Evolutionary conservation across 257 asterid species (phyloP).

Genomic region (Nicotiana paniculata): DNA sequence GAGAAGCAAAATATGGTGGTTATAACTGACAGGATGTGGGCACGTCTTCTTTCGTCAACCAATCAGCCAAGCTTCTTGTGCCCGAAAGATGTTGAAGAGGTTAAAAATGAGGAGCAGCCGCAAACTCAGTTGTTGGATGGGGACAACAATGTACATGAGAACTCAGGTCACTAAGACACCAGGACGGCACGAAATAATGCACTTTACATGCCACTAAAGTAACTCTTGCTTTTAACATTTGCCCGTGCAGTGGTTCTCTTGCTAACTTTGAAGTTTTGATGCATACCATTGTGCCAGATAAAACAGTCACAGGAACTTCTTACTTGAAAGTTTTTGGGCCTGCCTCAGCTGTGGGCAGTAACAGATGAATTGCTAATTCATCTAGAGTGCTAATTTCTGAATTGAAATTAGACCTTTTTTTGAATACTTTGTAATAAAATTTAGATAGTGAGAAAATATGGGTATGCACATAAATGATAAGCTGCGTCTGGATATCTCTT

Average conservation of each 20-base stretch:
- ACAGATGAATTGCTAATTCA: background rate
- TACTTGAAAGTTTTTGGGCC: background rate
- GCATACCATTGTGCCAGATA: background rate
- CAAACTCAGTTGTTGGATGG: slow-evolving; percentile 36
- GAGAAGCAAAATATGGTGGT: slow-evolving; percentile 56
- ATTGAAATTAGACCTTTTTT: background rate
- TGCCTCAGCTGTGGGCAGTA: background rate
- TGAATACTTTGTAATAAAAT: background rate
- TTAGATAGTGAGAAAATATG: background rate
- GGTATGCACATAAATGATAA: background rate
- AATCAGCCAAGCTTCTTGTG: slow-evolving; percentile 62
- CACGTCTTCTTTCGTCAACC: slow-evolving; percentile 66
- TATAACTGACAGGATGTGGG: slow-evolving; percentile 77
- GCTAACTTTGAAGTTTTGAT: background rate
- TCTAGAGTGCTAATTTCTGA: background rate
- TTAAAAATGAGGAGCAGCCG: slow-evolving; percentile 23
- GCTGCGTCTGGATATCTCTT: background rate
- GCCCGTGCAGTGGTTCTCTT: background rate
- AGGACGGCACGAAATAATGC: slow-evolving; percentile 4
- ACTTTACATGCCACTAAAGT: background rate
- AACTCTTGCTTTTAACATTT: background rate
- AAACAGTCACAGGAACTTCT: background rate
- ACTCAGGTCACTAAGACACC: slow-evolving; percentile 20
- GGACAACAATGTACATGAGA: slow-evolving; percentile 19
- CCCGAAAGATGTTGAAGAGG: slow-evolving; percentile 25